Evolutionary conservation across 805 yeast genomes (phyloP).

Genomic region (Nakazawaea ernobii): DNA sequence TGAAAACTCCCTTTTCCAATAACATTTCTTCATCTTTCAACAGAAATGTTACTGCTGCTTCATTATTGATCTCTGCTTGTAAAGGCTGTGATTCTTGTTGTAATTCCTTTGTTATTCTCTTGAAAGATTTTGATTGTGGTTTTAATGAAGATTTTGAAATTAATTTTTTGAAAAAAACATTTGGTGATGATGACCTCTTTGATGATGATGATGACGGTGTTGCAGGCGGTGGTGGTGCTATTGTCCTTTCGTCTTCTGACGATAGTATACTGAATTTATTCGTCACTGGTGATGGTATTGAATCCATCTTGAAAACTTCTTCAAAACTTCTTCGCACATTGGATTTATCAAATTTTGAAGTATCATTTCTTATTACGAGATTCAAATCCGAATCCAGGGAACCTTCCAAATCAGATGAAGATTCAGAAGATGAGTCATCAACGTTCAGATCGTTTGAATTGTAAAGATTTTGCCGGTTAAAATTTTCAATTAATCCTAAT

Average conservation of each 20-base stretch:
- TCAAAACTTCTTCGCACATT: slow-evolving; percentile 4
- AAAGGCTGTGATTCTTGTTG: slow-evolving; percentile 28
- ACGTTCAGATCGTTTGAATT: not conserved
- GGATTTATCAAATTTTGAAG: not conserved
- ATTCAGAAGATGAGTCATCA: not conserved
- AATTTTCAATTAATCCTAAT: slow-evolving; percentile 7
- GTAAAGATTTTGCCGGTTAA: not conserved
- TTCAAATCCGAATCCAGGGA: not conserved
- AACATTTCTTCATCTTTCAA: slow-evolving; percentile 24
- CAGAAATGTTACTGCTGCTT: slow-evolving; percentile 26
- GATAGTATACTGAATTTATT: not conserved
- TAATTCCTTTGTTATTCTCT: slow-evolving; percentile 26
- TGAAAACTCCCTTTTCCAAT: slow-evolving; percentile 9
- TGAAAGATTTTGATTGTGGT: slow-evolving; percentile 30
- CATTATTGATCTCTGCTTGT: slow-evolving; percentile 29
- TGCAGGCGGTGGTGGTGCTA: not conserved
- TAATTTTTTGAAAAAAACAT: slow-evolving; percentile 24
- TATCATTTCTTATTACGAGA: not conserved
- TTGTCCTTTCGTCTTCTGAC: not conserved
- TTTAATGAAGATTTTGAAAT: slow-evolving; percentile 21
- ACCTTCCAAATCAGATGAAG: slow-evolving; percentile 3
- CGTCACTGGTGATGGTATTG: not conserved
- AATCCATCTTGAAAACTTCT: slow-evolving; percentile 7
- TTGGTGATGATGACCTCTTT: slow-evolving; percentile 12
- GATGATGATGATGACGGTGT: not conserved